phyloP scores from a whole-genome alignment of 306 rosid species.

The Potentilla sterilis region DNA sequence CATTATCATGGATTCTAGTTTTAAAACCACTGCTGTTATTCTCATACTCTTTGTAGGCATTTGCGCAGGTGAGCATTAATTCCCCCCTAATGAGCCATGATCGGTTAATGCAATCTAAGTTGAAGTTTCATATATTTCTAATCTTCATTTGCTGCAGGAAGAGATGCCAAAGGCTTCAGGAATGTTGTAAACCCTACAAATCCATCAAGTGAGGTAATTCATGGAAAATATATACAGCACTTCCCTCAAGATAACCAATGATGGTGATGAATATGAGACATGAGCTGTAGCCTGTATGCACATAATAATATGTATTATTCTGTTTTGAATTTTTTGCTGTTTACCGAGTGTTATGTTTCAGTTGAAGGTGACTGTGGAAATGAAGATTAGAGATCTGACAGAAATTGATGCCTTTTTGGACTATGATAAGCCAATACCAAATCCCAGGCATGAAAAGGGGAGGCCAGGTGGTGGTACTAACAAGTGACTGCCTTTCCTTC shows the following conservation, averaged over 20 bases:
- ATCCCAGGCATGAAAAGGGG: conserved; percentile 26
- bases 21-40: conserved; percentile 21
- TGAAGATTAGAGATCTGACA: conserved; percentile 19
- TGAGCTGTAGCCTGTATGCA: neutral
- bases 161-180: conserved; percentile 35
- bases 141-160: conserved; percentile 28
- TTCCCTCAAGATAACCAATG: too few species aligned
- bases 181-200: conserved; percentile 24
- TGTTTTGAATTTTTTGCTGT: neutral
- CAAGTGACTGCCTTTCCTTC: neutral
- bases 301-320: too few species aligned
- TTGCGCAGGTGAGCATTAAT: conserved; percentile 48
- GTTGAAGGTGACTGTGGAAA: conserved; percentile 7
- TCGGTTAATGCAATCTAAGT: neutral
- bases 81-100: neutral
- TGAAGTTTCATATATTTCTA: neutral
- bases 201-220: conserved; percentile 38
- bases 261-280: too few species aligned
- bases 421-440: conserved; percentile 14
- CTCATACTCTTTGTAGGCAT: conserved; percentile 34
- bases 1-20: conserved; percentile 16
- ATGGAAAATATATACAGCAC: neutral
- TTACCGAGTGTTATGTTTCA: neutral
- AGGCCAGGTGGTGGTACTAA: conserved; percentile 19
- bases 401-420: conserved; percentile 17